Base-by-base conservation (phyloP, 2,329 filamentous ascomycete genomes). In the Sphaerulina vaccinii region DNA sequence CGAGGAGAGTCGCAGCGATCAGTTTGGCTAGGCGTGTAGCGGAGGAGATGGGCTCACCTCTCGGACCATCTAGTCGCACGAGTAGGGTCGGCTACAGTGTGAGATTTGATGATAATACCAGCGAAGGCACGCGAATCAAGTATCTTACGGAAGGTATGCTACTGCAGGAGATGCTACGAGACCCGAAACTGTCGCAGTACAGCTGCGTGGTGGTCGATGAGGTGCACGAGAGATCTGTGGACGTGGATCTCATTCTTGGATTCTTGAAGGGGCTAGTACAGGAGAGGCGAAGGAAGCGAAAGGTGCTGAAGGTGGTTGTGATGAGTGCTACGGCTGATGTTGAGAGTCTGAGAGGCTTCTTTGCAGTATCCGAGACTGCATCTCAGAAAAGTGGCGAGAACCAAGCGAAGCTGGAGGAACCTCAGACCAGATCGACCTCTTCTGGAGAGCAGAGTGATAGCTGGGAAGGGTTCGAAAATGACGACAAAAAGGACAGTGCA, bases 251-350 rank as follows among this genome's bases (percentile, higher is more conserved):
- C 21, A 78, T 96, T 8, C 77, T 95, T 21, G 93, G 93, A 0
- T 97, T 99, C 59, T 68, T 99, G 56, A 88, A 88, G 65, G 86
- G 87, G 55, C 81, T 97, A 40, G 73, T 93, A 1, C 75, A 80
- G 27, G 76, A 79, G 2, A 77, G 84, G 51, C 79, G 81, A 33
- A 75, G 80, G 24, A 76, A 79, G 2, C 77, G 84, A 49, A 79
- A 81, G 32, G 85, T 87, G 1, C 74, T 99, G 50, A 97, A 96
- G 69, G 84, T 97, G 3, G 82, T 96, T 27, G 82, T 97, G 66
- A 99, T 99, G 93, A 96, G 91, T 78, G 93, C 93, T 43, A 99
- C 93, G 5, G 89, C 90, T 32, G 89, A 97, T 68, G 84, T 96
- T 52, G 85, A 92, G 54, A 83, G 80, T 50, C 83, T 97, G 24